Base-by-base conservation (phyloP, 2,329 filamentous ascomycete species). In the Amauroascus niger region DNA sequence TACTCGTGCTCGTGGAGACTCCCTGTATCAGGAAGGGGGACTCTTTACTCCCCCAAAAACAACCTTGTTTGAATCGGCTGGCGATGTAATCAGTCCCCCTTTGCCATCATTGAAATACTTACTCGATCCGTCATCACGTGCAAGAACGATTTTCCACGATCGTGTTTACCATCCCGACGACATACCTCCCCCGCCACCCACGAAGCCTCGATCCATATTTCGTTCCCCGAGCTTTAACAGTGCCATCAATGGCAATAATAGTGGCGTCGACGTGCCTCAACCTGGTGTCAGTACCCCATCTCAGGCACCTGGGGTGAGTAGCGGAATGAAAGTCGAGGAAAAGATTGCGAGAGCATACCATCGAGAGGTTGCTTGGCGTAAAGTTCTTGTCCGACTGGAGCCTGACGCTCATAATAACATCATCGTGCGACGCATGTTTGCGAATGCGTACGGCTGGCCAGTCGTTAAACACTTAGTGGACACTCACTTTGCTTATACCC, bases 361-460 rank as follows among this genome's bases (percentile, higher is more conserved):
- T 68, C 82, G 83, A 11, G 88, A 88, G 58, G 72, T 98, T 18
- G 87, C 88, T 1, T 98, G 93, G 93, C 86, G 93, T 44, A 98
- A 98, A 67, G 93, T 98, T 1, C 80, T 98, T 3, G 93, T 98
- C 13, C 86, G 93, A 52, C 77, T 98, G 1, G 91, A 98, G 66
- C 93, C 93, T 0, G 93, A 98, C 69, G 93, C 93, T 0, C 93
- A 98, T 73, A 98, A 98, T 71, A 98, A 98, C 69, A 95, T 98
- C 60, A 86, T 97, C 56, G 93, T 98, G 22, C 85, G 93, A 14
- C 84, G 93, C 53, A 95, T 89, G 84, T 98, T 98, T 67, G 85
- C 89, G 54, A 98, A 98, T 64, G 93, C 93, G 0, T 95, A 95
- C 63, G 93, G 93, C 1, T 98, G 93, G 93, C 93, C 93, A 0